A percentile compares a stretch with the other conserved stretches of the same genome.
These are phyloP conservation scores for Cryptococcus jaspeensis DNA, from an alignment of 1,284 basidiomycete genomes.

Conservation along the genomic window DNA sequence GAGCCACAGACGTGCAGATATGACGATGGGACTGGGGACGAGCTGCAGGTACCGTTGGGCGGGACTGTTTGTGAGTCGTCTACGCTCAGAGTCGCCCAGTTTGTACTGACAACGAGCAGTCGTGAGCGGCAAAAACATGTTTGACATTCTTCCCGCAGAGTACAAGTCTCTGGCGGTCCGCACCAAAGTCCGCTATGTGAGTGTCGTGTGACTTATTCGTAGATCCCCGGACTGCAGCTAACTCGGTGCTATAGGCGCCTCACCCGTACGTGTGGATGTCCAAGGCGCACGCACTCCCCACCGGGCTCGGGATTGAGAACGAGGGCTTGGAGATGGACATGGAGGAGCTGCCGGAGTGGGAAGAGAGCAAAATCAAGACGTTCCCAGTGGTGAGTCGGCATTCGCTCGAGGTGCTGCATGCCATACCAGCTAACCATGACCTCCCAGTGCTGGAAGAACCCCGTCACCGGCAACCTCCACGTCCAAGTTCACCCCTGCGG, in stretches of 20 bases:
- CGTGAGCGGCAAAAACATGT: constrained; percentile 74
- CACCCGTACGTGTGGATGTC: constrained; percentile 87
- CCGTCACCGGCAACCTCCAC: constrained; percentile 68
- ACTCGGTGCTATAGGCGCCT: constrained; percentile 51
- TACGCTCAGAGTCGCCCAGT: background rate
- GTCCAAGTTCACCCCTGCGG: constrained; percentile 75
- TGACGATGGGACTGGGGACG: constrained; percentile 85
- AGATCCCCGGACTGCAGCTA: background rate
- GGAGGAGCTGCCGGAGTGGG: constrained; percentile 69
- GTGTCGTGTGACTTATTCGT: constrained; percentile 12
- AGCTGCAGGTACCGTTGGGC: constrained; percentile 75
- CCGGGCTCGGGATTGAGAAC: constrained; percentile 73
- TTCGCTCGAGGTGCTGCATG: background rate
- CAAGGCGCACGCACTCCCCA: constrained; percentile 65
- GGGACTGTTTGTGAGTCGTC: constrained; percentile 71
- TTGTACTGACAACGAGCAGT: constrained; percentile 34
- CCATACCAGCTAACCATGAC: background rate
- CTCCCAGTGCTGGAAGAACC: constrained; percentile 76
- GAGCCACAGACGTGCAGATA: constrained; percentile 69
- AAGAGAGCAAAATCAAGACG: constrained; percentile 67
- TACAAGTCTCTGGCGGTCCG: constrained; percentile 82
- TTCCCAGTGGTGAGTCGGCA: constrained; percentile 62
- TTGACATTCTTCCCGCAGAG: constrained; percentile 70
- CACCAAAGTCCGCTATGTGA: constrained; percentile 62
- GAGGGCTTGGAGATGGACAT: constrained; percentile 68